A percentile compares a stretch with the other conserved stretches of the same genome.
These are phyloP conservation scores for Jaapia argillacea DNA, from an alignment of 768 basidiomycete genomes.

Conservation along the genomic window DNA sequence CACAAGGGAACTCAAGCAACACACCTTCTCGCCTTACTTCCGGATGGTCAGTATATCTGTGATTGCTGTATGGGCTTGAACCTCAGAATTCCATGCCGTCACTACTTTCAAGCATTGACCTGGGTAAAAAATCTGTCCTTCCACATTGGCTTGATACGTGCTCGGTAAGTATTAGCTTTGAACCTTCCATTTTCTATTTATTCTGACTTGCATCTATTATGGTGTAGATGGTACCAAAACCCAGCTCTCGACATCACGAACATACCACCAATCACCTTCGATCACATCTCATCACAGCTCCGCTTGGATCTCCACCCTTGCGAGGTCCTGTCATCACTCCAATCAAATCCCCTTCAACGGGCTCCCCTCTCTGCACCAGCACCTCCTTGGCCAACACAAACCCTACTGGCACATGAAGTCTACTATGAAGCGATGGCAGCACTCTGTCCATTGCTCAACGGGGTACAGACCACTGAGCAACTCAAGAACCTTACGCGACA, in stretches of 20 bases:
- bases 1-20: conserved; percentile 7
- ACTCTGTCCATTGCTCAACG: conserved; percentile 10
- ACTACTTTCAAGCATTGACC: conserved; percentile 19
- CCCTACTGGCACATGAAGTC: conserved; percentile 13
- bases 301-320: not conserved
- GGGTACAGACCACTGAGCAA: not conserved
- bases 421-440: conserved; percentile 16
- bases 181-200: too few species aligned
- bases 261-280: not conserved
- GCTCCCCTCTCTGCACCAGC: too few species aligned
- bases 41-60: conserved; percentile 19
- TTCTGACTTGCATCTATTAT: too few species aligned
- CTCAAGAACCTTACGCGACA: not conserved
- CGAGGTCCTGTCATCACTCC: conserved; percentile 11
- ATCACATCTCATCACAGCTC: not conserved
- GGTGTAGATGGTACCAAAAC: not conserved
- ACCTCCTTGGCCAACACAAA: conserved; percentile 15
- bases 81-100: conserved; percentile 22
- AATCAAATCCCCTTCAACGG: conserved; percentile 3
- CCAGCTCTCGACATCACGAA: not conserved
- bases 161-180: too few species aligned
- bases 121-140: conserved; percentile 5
- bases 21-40: conserved; percentile 19
- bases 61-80: conserved; percentile 26
- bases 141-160: not conserved